Base-by-base conservation (phyloP, 2,329 filamentous ascomycete genomes). In the Pseudohalonectria lignicola region DNA sequence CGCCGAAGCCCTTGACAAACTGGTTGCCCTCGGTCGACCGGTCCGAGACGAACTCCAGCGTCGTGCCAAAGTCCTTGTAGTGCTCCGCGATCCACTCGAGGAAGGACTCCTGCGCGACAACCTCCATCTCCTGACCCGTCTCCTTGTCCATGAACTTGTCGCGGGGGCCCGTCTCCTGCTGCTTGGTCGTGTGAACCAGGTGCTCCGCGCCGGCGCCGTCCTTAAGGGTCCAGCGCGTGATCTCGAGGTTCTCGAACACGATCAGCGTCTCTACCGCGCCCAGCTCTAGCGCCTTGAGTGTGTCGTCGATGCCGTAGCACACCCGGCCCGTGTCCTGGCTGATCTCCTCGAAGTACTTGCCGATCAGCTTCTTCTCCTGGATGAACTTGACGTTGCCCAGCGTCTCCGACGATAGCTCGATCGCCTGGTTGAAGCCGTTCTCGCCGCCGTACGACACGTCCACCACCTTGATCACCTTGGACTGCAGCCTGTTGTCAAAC, bases 311-410 rank as follows among this genome's bases (percentile, higher is more conserved):
- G 71, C 92, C 87, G 61, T 98, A 98, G 71, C 92, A 98, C 50
- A 98, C 80, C 57, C 87, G 92, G 50, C 92, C 92, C 37, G 83
- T 94, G 57, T 98, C 92, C 64, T 94, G 87, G 60, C 86, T 94
- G 55, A 98, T 96, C 65, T 98, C 90, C 60, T 98, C 88, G 54
- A 98, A 98, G 72, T 98, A 98, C 59, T 85, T 87, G 60, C 90
- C 90, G 56, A 98, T 98, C 46, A 98, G 79, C 71, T 95, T 98
- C 82, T 98, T 98, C 75, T 98, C 92, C 66, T 98, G 92, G 60
- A 98, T 95, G 62, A 98, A 98, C 68, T 98, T 98, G 75, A 98
- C 92, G 59, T 96, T 98, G 64, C 88, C 85, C 34, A 98, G 76
- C 7, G 92, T 98, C 71, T 98, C 93, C 7, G 87, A 77, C 19